Conservation (phyloP, 345 rosid genomes). For the Eutrema yunnanense region DNA sequence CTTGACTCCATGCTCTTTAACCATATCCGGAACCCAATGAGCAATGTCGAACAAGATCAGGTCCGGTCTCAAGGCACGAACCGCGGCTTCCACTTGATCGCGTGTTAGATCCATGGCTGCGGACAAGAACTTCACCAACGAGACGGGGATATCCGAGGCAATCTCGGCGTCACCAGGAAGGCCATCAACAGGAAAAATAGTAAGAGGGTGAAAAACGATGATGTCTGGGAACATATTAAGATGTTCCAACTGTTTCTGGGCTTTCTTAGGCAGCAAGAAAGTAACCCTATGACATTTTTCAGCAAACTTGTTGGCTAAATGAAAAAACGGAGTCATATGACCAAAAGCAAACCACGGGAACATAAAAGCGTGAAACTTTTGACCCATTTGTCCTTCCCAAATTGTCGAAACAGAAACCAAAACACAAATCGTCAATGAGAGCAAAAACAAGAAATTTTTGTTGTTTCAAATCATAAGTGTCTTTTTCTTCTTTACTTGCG, state of each 20-base stretch:
- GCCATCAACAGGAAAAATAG: not conserved
- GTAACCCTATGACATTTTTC: not conserved
- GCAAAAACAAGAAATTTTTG: not conserved
- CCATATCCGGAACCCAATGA: not conserved
- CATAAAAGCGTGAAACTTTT: too few relatives aligned
- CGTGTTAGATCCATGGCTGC: not conserved
- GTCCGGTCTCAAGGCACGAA: not conserved
- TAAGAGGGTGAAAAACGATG: not conserved
- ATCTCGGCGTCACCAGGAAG: not conserved
- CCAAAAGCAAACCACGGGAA: too few relatives aligned
- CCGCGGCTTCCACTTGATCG: not conserved
- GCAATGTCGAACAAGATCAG: not conserved
- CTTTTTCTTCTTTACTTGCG: not conserved
- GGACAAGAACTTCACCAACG: not conserved
- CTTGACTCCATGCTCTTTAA: not conserved
- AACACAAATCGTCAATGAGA: not conserved
- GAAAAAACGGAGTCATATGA: too few relatives aligned
- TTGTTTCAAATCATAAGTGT: not conserved
- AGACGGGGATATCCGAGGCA: not conserved
- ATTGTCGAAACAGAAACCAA: not conserved
- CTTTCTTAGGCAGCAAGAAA: not conserved
- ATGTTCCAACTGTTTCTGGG: not conserved
- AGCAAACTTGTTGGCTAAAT: not conserved
- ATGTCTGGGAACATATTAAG: not conserved
- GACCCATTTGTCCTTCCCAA: too few relatives aligned